Evolutionary conservation across 495 filamentous ascomycete species (phyloP), one percentile per base, ranked within the genome.

Genomic region (Trypethelium eluteriae): DNA sequence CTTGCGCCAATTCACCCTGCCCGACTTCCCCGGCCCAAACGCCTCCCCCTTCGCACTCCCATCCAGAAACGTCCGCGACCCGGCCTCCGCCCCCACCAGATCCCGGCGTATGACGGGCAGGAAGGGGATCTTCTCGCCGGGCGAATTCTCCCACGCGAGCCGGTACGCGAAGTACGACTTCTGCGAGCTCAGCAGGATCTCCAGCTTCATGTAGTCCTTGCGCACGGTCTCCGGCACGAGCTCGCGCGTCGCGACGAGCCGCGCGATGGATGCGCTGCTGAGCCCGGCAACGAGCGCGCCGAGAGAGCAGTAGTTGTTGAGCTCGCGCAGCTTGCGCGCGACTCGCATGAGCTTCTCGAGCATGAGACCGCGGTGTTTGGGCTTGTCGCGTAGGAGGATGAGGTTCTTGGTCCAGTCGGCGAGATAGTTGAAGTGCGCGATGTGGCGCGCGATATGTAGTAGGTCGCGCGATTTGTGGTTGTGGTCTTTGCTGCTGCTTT

Each of bases 221-320:
- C 88, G 85, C 1, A 84, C 83, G 2, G 85, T 81, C 2, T 80
- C 70, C 2, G 87, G 83, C 5, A 98, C 84, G n/a, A 96, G 78
- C 3, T 88, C 87, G 61, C 89, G 82, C 0, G 93, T 98, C 69
- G 92, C 89, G 1, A 80, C 76, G 1, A 98, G 85, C n/a, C 94
- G 89, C 71, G 92, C 88, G 25, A 98, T 87, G 10, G 92, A 86
- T 0, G 88, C 90, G 67, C 89, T 87, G 75, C 96, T 93, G 74
- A 98, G 92, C 34, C 92, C 94, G 6, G 94, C 95, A 66, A 98
- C 84, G 3, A 98, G 86, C 18, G 94, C 94, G 16, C 92, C 94
- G 32, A 98, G 83, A 0, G 91, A 87, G 75, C 98, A 97, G 79
- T 98, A 98, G 76, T 98, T 97, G 77, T 98, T 98, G 67, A 94